Base-by-base conservation (phyloP, 2,329 filamentous ascomycete genomes). In the Camillea tinctor region DNA sequence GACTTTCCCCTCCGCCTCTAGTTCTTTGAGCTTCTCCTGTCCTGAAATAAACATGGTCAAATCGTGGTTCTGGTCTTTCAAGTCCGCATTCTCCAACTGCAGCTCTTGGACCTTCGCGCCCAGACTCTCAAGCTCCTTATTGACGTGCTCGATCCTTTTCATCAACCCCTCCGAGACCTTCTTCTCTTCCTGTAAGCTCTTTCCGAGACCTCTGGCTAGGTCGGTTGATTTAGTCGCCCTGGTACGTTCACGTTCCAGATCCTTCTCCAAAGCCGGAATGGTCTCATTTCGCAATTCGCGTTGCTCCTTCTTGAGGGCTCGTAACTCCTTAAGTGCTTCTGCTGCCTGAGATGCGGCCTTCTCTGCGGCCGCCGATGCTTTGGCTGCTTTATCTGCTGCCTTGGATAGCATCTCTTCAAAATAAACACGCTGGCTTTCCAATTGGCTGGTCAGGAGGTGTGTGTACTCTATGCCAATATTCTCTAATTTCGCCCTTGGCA, bases 381-480 rank as follows among this genome's bases (percentile, higher is more conserved):
- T 86, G 1, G 88, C 84, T 0, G 93, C 93, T 77, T 98, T 98
- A 75, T 96, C 92, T 0, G 90, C 93, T 0, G 92, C 92, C 64
- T 96, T 92, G 69, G 88, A 89, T 56, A 99, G 84, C 73, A 96
- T 87, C 67, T 96, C 94, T 73, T 98, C 94, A 68, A 96, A 99
- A 76, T 98, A 99, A 0, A 91, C 83, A 9, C 95, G 86, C 74
- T 99, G 95, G 50, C 89, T 93, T 73, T 98, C 95, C 2, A 99
- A 86, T 72, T 99, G 95, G 61, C 89, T 93, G 2, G 92, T 96
- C 11, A 99, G 85, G 1, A 99, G 85, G 71, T 97, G 93, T 0
- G 94, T 95, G 74, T 98, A 99, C 76, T 99, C 95, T 66, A 95
- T 84, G 26, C 92, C 92, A 72, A 98, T 96, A 70, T 86, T 91